A percentile compares a stretch with the other conserved stretches of the same genome.
phyloP scores from a whole-genome alignment of 768 basidiomycete species.

The Udeniomyces megalosporus region DNA sequence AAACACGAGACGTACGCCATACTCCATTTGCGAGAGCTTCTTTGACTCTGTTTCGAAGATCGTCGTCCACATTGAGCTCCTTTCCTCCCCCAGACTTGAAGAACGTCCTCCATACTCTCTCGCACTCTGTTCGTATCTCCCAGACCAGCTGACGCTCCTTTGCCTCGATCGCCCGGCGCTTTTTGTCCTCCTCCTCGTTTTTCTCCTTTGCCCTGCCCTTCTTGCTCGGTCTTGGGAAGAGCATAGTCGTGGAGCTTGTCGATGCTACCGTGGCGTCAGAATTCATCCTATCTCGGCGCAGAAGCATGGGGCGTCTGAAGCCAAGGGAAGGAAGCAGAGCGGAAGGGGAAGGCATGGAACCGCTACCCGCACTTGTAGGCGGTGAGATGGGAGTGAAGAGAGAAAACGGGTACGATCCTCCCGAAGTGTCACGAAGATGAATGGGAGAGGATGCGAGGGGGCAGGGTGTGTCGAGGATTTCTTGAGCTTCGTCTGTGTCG shows the following conservation, averaged over 20 bases:
- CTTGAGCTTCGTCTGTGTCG: background rate
- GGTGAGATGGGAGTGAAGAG: background rate
- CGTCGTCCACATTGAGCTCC: background rate
- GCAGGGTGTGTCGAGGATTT: background rate
- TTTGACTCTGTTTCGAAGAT: background rate
- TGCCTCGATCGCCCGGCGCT: background rate
- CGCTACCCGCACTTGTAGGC: background rate
- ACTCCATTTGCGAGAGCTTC: no score
- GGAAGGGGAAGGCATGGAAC: background rate
- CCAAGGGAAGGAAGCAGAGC: background rate
- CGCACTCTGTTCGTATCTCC: background rate
- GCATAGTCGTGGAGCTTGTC: background rate
- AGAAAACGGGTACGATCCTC: background rate
- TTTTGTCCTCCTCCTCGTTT: background rate
- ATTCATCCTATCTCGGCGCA: background rate
- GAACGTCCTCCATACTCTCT: background rate
- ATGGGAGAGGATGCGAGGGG: background rate
- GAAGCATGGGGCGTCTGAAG: no score
- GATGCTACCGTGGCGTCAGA: no score
- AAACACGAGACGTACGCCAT: no score
- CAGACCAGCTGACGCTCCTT: background rate
- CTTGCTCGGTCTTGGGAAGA: background rate
- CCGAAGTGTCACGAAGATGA: background rate
- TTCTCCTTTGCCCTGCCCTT: background rate
- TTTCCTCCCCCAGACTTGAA: background rate